Evolutionary conservation across 2,329 filamentous ascomycete species (phyloP).

Genomic region (Fusarium torreyae): DNA sequence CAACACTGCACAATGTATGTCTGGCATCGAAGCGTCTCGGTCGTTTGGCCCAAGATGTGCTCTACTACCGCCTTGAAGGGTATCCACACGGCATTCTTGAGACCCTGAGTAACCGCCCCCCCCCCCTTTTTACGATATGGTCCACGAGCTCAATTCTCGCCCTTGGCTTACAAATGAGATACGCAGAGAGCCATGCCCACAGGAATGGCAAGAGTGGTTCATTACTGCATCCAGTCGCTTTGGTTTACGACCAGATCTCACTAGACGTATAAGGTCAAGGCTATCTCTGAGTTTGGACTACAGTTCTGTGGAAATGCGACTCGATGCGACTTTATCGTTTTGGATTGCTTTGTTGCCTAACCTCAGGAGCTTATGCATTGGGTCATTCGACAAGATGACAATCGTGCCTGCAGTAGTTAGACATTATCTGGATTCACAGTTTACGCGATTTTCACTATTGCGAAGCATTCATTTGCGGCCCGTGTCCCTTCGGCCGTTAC

Average conservation of each 20-base stretch:
- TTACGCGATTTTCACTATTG: neutral
- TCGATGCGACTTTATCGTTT: neutral
- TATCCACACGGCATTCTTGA: neutral
- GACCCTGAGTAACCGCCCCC: no score
- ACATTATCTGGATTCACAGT: neutral
- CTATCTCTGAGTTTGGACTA: neutral
- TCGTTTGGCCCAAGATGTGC: neutral
- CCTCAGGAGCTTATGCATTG: neutral
- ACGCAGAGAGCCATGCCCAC: no score
- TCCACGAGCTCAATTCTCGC: slow-evolving; percentile 4
- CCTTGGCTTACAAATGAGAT: no score
- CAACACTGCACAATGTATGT: neutral
- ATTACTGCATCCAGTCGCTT: no score
- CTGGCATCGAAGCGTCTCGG: neutral
- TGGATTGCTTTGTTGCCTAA: neutral
- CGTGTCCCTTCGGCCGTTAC: neutral
- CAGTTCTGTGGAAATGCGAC: no score
- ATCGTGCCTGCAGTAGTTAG: neutral
- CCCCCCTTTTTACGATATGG: no score
- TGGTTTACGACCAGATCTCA: no score
- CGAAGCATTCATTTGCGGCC: no score
- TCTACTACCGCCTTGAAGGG: slow-evolving; percentile 1
- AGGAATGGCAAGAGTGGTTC: no score
- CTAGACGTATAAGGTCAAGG: neutral
- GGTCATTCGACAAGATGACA: neutral